phyloP scores from a whole-genome alignment of 495 filamentous ascomycete genomes.

The Viridothelium virens region DNA sequence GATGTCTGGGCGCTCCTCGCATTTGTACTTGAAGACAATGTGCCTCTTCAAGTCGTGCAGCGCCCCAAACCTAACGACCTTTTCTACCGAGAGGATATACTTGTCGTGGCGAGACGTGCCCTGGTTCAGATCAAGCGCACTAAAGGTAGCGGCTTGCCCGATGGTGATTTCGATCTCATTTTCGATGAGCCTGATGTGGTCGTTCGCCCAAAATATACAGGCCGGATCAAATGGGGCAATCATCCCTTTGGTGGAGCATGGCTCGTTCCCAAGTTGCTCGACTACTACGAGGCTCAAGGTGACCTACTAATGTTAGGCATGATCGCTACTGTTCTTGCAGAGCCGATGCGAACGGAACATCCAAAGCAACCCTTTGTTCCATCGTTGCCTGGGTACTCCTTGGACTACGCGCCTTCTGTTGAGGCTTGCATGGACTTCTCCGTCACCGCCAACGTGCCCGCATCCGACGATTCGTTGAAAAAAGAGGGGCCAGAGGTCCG shows the following conservation, averaged over 20 bases:
- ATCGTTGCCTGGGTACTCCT: background rate
- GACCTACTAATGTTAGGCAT: slow-evolving; percentile 20
- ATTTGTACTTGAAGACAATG: slow-evolving; percentile 66
- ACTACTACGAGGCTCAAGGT: slow-evolving; percentile 19
- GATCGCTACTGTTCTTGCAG: slow-evolving; percentile 19
- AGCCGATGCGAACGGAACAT: slow-evolving; percentile 1
- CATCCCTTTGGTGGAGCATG: slow-evolving; percentile 70
- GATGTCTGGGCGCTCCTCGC: slow-evolving; percentile 77
- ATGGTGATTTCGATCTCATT: slow-evolving; percentile 45
- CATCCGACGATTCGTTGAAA: background rate
- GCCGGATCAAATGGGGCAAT: slow-evolving; percentile 73
- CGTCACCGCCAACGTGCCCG: background rate
- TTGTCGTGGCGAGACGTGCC: slow-evolving; percentile 52
- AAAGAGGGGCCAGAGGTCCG: background rate
- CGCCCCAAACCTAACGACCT: background rate
- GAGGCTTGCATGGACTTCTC: background rate
- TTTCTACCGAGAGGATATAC: slow-evolving; percentile 43
- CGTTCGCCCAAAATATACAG: slow-evolving; percentile 32
- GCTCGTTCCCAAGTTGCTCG: slow-evolving; percentile 50
- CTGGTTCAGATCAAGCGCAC: slow-evolving; percentile 30
- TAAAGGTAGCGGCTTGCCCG: slow-evolving; percentile 28
- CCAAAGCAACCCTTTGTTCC: background rate
- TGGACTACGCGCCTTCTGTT: background rate
- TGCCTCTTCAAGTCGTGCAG: slow-evolving; percentile 57
- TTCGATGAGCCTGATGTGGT: slow-evolving; percentile 35